These are phyloP conservation scores for Umbelopsis vinacea DNA, from an alignment of 192 early-diverging fungal genomes.

Conservation along the genomic window DNA sequence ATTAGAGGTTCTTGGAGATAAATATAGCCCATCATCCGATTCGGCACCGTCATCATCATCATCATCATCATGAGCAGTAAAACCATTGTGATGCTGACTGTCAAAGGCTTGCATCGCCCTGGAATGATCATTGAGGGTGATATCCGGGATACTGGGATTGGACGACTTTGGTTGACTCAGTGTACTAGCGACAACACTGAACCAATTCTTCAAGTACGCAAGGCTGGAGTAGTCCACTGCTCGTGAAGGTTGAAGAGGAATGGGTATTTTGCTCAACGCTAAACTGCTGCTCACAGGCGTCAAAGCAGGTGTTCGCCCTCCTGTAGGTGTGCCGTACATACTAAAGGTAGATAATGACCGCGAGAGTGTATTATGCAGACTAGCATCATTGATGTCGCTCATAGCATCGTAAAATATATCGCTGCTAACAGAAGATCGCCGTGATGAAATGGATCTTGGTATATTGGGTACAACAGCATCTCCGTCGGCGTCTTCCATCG, in stretches of 20 bases:
- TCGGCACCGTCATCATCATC: background rate
- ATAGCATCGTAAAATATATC: slow-evolving; percentile 16
- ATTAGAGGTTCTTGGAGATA: slow-evolving; percentile 9
- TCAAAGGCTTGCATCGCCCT: background rate
- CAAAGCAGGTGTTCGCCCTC: background rate
- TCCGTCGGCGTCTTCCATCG: background rate
- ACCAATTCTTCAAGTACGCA: background rate
- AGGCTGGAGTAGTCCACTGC: background rate
- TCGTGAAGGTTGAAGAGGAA: background rate
- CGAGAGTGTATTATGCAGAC: background rate
- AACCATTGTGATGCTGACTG: background rate
- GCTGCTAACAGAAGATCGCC: slow-evolving; percentile 13
- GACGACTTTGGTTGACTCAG: background rate
- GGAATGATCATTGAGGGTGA: slow-evolving; percentile 1
- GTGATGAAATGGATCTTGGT: background rate
- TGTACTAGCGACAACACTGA: background rate
- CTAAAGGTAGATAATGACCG: slow-evolving; percentile 4
- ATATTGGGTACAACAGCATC: slow-evolving; percentile 15
- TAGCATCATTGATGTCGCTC: background rate
- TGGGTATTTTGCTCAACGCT: background rate
- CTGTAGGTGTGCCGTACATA: background rate
- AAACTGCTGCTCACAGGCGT: slow-evolving; percentile 1
- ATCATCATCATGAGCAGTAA: background rate
- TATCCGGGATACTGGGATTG: background rate
- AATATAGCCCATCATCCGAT: slow-evolving; percentile 3